Evolutionary conservation across 1,284 basidiomycete species (phyloP).

Genomic region (Malassezia vespertilionis): DNA sequence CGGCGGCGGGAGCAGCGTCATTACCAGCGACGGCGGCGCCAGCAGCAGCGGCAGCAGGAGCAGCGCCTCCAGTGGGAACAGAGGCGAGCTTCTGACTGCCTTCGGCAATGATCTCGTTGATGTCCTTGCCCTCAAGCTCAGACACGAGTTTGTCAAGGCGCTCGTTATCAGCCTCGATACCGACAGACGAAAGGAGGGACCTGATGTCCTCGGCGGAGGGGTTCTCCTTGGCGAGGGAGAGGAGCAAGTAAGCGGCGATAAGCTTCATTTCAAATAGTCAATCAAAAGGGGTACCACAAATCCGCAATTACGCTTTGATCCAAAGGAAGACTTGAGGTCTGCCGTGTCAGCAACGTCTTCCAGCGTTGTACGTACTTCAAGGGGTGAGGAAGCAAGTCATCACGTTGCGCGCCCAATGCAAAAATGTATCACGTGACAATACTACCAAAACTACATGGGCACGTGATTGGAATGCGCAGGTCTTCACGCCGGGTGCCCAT

Average conservation of each 20-base stretch:
- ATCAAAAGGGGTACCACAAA: conserved; percentile 36
- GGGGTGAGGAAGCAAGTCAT: not conserved
- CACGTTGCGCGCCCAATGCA: not conserved
- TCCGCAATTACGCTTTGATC: conserved; percentile 46
- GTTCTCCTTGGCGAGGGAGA: conserved; percentile 85
- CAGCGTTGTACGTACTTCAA: not conserved
- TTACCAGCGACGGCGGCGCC: conserved; percentile 57
- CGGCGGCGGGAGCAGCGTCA: conserved; percentile 59
- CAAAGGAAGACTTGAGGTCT: conserved; percentile 69
- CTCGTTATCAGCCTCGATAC: conserved; percentile 72
- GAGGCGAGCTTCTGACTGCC: conserved; percentile 87
- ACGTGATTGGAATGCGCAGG: conserved; percentile 2
- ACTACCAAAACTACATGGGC: conserved; percentile 9
- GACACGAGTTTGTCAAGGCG: conserved; percentile 75
- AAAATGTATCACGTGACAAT: conserved; percentile 1
- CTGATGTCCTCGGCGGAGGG: conserved; percentile 83
- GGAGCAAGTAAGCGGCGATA: conserved; percentile 67
- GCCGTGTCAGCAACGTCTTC: conserved; percentile 16
- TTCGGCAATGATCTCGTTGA: conserved; percentile 83
- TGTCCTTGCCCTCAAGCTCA: conserved; percentile 84
- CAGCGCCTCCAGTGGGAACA: conserved; percentile 54
- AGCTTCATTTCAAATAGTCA: conserved; percentile 36
- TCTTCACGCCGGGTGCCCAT: not conserved
- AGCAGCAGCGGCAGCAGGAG: conserved; percentile 45
- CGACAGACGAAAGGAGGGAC: conserved; percentile 73